Evolutionary conservation across 805 yeast species (phyloP).

Genomic region (Deakozyma indianensis): DNA sequence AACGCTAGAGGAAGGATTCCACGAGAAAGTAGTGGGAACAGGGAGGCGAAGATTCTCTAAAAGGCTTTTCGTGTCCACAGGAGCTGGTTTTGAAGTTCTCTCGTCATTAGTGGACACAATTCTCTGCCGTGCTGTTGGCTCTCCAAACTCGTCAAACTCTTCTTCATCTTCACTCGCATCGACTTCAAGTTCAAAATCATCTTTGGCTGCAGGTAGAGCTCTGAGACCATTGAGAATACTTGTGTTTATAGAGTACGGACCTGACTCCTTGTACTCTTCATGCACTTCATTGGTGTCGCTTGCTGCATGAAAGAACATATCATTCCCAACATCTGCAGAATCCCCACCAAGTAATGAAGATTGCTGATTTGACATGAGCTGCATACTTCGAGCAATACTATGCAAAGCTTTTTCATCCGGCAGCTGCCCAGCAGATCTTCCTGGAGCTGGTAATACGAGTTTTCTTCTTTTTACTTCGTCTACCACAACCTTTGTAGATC

Average conservation of each 20-base stretch:
- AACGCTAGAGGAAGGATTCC: not conserved
- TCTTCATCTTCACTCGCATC: not conserved
- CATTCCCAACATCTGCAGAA: conserved; percentile 8
- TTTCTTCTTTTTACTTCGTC: conserved; percentile 22
- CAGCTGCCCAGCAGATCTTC: not conserved
- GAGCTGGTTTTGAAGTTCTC: not conserved
- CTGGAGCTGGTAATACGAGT: conserved; percentile 23
- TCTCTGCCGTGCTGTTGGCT: not conserved
- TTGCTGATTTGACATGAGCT: not conserved
- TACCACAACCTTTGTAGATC: conserved; percentile 14
- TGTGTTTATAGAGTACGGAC: conserved; percentile 1
- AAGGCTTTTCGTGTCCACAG: not conserved
- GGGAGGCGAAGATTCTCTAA: not conserved
- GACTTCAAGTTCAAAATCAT: conserved; percentile 19
- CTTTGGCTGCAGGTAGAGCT: conserved; percentile 26
- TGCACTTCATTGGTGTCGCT: not conserved
- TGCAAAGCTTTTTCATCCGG: not conserved
- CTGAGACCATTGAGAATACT: not conserved
- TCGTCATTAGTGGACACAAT: not conserved
- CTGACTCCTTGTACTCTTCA: not conserved
- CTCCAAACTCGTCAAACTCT: conserved; percentile 2
- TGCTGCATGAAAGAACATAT: conserved; percentile 4
- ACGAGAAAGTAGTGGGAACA: not conserved
- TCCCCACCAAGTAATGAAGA: conserved; percentile 7
- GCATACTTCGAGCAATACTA: not conserved